Base-by-base conservation (phyloP, 192 early-diverging fungal genomes). In the Backusella sp. region DNA sequence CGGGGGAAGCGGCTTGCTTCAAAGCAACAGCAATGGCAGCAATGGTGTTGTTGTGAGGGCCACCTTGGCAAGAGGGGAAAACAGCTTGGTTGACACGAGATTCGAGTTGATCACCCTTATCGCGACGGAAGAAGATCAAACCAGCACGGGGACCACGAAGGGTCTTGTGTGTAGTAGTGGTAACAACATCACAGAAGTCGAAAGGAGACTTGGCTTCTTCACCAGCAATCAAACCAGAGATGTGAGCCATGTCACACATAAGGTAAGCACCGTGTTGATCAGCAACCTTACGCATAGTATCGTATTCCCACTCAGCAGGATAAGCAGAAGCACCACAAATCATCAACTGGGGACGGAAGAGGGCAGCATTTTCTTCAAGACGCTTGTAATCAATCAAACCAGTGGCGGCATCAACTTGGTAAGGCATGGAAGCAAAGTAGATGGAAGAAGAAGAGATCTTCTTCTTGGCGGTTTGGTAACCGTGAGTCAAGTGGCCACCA, bases 11-110 rank as follows among this genome's bases (percentile, higher is more conserved):
- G 15, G 90, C 98, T 88, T 99, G 98, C 92, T 98, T 98, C 70
- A 99, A 89, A 8, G 97, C 94, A 70, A 99, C 97, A 67, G 98
- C 98, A 46, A 99, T 88, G 37, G 89, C 98, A 34, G 97, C 97
- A 87, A 99, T 99, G 73, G 97, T 98, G 94, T 99, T 99, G 93
- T 99, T 99, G 92, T 99, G 98, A 37, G 98, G 98, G 62, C 98
- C 98, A 81, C 98, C 98, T 90, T 99, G 98, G 90, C 95, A 96
- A 77, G 95, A 95, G 66, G 98, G 98, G 92, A 99, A 99, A 62
- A 99, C 98, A 8, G 98, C 96, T 89, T 95, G 95, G 92, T 99
- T 98, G 80, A 99, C 93, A 73, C 92, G 94, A 76, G 85, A 86
- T 90, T 99, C 98, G 34, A 99, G 91, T 80, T 96, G 94, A 80